A percentile compares a stretch with the other conserved stretches of the same genome.
Evolutionary conservation across 768 basidiomycete species (phyloP).

Genomic region (Udeniomyces megalosporus): DNA sequence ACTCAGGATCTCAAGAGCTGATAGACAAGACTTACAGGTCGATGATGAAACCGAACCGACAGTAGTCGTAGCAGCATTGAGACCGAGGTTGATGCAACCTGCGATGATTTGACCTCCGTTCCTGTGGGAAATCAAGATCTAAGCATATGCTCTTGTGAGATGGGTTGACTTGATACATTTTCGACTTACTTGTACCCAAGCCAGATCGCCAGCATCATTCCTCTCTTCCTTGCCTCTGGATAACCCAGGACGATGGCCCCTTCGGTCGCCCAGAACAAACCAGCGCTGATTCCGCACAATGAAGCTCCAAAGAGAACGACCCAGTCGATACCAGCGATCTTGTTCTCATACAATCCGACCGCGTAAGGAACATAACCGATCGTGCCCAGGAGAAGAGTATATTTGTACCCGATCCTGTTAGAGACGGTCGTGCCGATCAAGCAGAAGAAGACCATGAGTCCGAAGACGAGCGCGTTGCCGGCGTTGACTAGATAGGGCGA

Average conservation of each 20-base stretch:
- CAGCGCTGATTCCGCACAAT: constrained; percentile 22
- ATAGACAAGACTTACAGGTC: too few relatives aligned
- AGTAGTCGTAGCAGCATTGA: constrained; percentile 20
- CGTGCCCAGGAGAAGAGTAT: neutral
- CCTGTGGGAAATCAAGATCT: constrained; percentile 8
- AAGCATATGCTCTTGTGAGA: too few relatives aligned
- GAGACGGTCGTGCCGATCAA: neutral
- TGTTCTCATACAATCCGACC: constrained; percentile 24
- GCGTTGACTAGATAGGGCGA: neutral
- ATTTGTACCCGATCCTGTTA: neutral
- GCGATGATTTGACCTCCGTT: constrained; percentile 22
- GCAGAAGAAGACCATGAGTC: neutral
- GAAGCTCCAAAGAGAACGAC: constrained; percentile 23
- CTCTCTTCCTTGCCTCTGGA: constrained; percentile 21
- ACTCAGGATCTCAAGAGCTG: too few relatives aligned
- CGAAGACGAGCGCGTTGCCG: neutral
- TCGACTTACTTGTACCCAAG: constrained; percentile 15
- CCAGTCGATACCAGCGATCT: constrained; percentile 20
- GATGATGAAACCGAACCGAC: constrained; percentile 1
- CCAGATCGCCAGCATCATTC: constrained; percentile 24
- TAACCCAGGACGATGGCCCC: constrained; percentile 25
- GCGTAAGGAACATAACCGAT: constrained; percentile 17
- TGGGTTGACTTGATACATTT: too few relatives aligned
- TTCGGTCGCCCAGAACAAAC: constrained; percentile 21
- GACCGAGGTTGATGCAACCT: constrained; percentile 23